Conservation (phyloP, 805 yeast species). For the Sugiyamaella floridensis region DNA sequence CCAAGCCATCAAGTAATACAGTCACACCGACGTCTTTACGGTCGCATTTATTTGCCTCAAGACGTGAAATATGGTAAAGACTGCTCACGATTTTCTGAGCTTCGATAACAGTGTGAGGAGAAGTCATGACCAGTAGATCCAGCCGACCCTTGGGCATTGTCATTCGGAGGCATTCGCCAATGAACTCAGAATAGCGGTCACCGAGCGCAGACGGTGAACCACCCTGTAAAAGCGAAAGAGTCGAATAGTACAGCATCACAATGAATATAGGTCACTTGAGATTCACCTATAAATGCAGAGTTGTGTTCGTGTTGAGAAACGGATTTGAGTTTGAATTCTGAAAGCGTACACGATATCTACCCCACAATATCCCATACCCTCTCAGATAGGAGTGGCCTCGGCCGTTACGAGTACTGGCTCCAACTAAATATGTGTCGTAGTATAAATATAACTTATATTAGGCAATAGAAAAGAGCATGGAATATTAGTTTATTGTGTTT, state of each 20-base stretch:
- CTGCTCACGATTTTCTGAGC: constrained; percentile 21
- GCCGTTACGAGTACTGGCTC: no score
- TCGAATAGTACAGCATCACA: constrained; percentile 19
- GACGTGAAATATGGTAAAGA: constrained; percentile 23
- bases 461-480: no score
- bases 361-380: not conserved
- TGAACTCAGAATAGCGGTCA: constrained; percentile 17
- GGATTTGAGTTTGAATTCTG: not conserved
- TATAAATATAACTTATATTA: not conserved
- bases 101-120: constrained; percentile 22
- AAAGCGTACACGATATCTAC: not conserved
- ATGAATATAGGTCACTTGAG: no score
- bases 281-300: not conserved
- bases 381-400: no score
- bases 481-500: not conserved
- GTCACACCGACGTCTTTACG: constrained; percentile 18
- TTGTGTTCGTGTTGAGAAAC: not conserved
- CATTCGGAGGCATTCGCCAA: constrained; percentile 24
- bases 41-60: constrained; percentile 11
- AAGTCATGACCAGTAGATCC: constrained; percentile 24
- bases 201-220: constrained; percentile 5
- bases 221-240: constrained; percentile 21
- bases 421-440: no score
- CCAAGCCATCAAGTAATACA: constrained; percentile 30
- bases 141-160: constrained; percentile 26